Conservation (phyloP, 345 rosid species). For the Streptanthus diversifolius region DNA sequence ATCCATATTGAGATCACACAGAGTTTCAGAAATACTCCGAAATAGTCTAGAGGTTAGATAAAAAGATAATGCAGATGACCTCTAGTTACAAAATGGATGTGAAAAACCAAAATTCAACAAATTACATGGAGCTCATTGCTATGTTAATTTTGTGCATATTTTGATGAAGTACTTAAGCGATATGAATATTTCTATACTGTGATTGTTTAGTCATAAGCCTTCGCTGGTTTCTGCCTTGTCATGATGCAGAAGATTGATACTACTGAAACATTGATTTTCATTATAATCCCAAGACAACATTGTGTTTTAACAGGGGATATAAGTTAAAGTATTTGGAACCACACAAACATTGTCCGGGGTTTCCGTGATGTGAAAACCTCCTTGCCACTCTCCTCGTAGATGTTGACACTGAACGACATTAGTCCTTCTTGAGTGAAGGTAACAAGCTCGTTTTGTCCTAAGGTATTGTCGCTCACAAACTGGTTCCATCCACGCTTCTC, state of each 20-base stretch:
- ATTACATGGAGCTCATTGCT: too few relatives aligned
- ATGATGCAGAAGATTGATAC: background rate
- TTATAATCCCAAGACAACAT: background rate
- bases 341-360: background rate
- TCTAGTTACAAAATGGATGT: background rate
- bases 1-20: background rate
- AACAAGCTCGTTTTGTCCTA: conserved; percentile 28
- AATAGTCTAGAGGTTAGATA: background rate
- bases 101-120: background rate
- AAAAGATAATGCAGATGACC: background rate
- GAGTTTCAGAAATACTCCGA: background rate
- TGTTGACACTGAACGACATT: conserved; percentile 10
- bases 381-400: conserved; percentile 10
- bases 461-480: conserved; percentile 25
- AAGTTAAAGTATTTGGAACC: background rate
- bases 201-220: background rate
- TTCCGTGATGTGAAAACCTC: background rate
- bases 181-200: background rate
- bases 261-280: background rate
- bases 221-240: background rate
- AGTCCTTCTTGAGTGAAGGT: conserved; percentile 21
- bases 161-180: background rate
- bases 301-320: background rate
- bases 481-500: conserved; percentile 29
- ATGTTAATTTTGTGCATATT: too few relatives aligned